Evolutionary conservation across 305 asterid species (phyloP).

Genomic region (Ajuga reptans): DNA sequence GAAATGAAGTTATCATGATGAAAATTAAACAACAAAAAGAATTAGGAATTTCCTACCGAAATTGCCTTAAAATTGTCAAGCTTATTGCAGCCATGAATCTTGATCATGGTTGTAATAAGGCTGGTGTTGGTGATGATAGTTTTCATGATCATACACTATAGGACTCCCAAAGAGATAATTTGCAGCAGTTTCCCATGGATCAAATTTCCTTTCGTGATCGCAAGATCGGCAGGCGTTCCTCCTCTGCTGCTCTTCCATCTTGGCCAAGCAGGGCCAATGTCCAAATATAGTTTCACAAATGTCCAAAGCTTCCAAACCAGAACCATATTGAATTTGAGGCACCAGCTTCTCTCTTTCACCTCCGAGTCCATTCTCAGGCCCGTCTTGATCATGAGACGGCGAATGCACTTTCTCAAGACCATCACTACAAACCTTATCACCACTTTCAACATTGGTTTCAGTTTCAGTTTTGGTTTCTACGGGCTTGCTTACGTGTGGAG

Average conservation of each 20-base stretch:
- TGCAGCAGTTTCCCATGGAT: conserved; percentile 57
- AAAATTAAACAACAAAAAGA: not conserved
- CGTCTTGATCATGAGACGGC: conserved; percentile 17
- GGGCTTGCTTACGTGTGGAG: conserved; percentile 16
- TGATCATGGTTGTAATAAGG: not conserved
- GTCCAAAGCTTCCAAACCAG: conserved; percentile 70
- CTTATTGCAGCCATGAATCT: conserved; percentile 16
- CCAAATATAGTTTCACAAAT: conserved; percentile 70
- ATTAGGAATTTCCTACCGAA: not conserved
- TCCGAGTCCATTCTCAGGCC: conserved; percentile 3
- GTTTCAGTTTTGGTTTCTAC: conserved; percentile 13
- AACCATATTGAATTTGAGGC: conserved; percentile 41
- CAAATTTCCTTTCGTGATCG: conserved; percentile 27
- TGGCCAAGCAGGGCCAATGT: conserved; percentile 76
- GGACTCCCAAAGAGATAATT: conserved; percentile 76
- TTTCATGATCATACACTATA: conserved; percentile 16
- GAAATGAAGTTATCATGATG: not conserved
- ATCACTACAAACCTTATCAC: conserved; percentile 5
- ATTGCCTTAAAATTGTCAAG: not conserved
- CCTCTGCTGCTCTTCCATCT: conserved; percentile 25
- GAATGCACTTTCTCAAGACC: conserved; percentile 15
- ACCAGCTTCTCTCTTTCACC: conserved; percentile 24
- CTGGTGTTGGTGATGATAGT: conserved; percentile 19
- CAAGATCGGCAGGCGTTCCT: conserved; percentile 18
- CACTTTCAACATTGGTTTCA: conserved; percentile 11